Percentiles rank a stretch among this genome's conserved stretches.
phyloP scores from a whole-genome alignment of 768 basidiomycete species.

The Hemileccinum impolitum region DNA sequence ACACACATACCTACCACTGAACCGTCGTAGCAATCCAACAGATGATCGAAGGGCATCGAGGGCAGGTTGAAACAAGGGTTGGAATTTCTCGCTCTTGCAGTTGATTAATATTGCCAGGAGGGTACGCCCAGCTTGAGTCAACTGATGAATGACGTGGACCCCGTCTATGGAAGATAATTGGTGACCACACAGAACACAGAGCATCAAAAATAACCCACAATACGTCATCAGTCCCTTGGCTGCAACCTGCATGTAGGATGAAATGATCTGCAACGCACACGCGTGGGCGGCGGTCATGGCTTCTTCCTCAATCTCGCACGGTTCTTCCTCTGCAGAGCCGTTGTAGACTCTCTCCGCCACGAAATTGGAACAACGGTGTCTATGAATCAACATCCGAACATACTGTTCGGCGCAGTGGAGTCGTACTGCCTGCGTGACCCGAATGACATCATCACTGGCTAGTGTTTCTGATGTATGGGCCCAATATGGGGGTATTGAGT shows the following conservation, averaged over 20 bases:
- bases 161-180: slow-evolving; percentile 54
- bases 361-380: slow-evolving; percentile 78
- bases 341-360: slow-evolving; percentile 63
- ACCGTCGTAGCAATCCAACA: slow-evolving; percentile 80
- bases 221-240: slow-evolving; percentile 92
- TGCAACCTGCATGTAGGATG: slow-evolving; percentile 80
- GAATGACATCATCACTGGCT: slow-evolving; percentile 80
- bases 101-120: slow-evolving; percentile 84
- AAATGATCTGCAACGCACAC: slow-evolving; percentile 78
- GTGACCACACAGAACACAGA: slow-evolving; percentile 6
- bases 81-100: slow-evolving; percentile 76
- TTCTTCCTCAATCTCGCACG: slow-evolving; percentile 67
- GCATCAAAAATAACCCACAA: slow-evolving; percentile 51
- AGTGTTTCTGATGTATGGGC: slow-evolving; percentile 77
- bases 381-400: slow-evolving; percentile 82
- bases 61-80: slow-evolving; percentile 74
- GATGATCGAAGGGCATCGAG: slow-evolving; percentile 86
- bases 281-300: slow-evolving; percentile 75
- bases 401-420: slow-evolving; percentile 86
- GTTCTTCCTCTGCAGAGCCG: slow-evolving; percentile 47
- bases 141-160: slow-evolving; percentile 92
- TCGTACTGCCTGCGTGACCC: slow-evolving; percentile 85
- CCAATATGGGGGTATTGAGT: slow-evolving; percentile 73
- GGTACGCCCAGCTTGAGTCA: slow-evolving; percentile 91
- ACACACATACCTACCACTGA: slow-evolving; percentile 90